Base-by-base conservation (phyloP, 768 basidiomycete genomes). In the Amanita inopinata region DNA sequence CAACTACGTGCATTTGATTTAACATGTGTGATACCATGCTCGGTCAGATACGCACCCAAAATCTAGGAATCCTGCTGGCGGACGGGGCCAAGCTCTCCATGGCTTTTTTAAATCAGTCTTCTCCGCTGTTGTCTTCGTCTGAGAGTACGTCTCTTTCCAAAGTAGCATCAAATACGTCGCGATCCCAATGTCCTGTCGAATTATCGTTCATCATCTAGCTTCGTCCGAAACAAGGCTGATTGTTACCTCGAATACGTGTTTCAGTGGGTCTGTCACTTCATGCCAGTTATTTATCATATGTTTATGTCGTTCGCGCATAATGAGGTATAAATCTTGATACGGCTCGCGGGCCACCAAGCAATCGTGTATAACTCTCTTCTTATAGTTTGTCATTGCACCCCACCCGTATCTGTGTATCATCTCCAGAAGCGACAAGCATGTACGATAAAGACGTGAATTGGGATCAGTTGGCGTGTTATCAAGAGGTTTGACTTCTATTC, bases 101-200 rank as follows among this genome's bases (percentile, higher is more conserved):
- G 81, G 76, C 20, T 63, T 56, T 22, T 60, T 48, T 19, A 11
- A 6, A 25, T 19, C 8, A 14, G 11, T 18, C 3, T 35, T 37
- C 2, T 44, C 25, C 3, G 22, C 14, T 22, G 2, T 8, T 30
- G 36, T 36, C 31, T 41, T 39, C 33, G 39, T 27, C 20, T 47
- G 24, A 10, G 49, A 53, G 53, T 77, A 94, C 10, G 78, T 79
- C 25, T 75, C 67, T 52, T 83, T 88, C 94, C 94, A 97, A 3
- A 97, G 63, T 0, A 94, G 70, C 62, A 97, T 89, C 19, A 98
- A 67, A 58, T 86, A 97, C 1, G 90, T 89, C 2, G 91, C 91
- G 32, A 98, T 93, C 11, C 89, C 89, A 25, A 97, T 89, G 56
- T 98, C 94, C 85, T 94, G 51, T 23, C 34, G 18, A 23, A 6